Base-by-base conservation (phyloP, 202 grass and related monocot genomes). In the Zoysia matrella region DNA sequence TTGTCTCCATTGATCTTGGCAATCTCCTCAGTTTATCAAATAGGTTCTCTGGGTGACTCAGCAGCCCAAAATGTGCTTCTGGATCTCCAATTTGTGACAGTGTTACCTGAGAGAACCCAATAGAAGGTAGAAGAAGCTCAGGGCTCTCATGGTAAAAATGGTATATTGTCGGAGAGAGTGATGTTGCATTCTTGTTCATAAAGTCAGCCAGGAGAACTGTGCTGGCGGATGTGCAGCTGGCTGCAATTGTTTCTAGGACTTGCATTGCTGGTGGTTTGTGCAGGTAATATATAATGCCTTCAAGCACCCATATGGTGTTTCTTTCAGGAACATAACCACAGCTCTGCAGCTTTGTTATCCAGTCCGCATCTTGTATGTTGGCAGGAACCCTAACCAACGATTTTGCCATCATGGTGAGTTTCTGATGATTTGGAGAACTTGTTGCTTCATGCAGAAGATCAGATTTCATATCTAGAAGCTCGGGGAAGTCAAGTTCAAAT, bases 201-300 rank as follows among this genome's bases (percentile, higher is more conserved):
- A 98, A 92, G 81, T 98, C 95, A 7, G 92, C 89, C 13, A 95
- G 82, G 79, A 98, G 92, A 65, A 93, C 72, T 0, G 66, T 82
- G 52, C 43, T 54, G 43, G 89, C 80, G 46, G 71, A 75, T 55
- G n/a, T 41, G 54, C 89, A 72, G 12, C 80, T 79, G 60, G 82
- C 85, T 5, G 74, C 92, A 47, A 98, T 95, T 42, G 83, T 76
- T 79, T 89, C 52, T 1, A 99, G 91, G 63, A 99, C 91, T 82
- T 93, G 90, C 91, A 95, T 92, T 46, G 92, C 96, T 53, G 90
- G 70, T 4, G 77, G 76, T 18, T 94, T 63, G 4, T 88, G 86
- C 45, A 99, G 96, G 71, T 99, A 99, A 82, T 94, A 99, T 43
- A 99, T 73, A 69, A 99, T 95, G 71, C 96, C 96, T 93, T 99